Conservation (phyloP, 768 basidiomycete genomes). For the Trametes villosa region DNA sequence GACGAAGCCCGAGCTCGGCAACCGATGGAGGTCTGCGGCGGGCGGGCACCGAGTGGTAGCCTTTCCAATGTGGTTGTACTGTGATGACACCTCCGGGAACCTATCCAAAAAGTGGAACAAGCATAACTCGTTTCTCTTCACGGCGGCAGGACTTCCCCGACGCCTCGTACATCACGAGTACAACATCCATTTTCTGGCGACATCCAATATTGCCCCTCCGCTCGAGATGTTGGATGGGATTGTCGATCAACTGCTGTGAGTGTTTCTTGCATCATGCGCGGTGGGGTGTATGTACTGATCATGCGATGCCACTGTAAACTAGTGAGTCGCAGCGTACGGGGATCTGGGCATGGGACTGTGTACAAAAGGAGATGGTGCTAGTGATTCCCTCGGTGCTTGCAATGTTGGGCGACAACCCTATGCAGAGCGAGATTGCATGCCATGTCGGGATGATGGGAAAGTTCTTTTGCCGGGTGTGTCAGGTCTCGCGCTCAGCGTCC, state of each 20-base stretch:
- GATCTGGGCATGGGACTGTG: slow-evolving; percentile 45
- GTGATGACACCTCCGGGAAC: slow-evolving; percentile 52
- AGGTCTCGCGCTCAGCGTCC: slow-evolving; percentile 33
- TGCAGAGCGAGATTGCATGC: slow-evolving; percentile 48
- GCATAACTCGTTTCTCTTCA: slow-evolving; percentile 46
- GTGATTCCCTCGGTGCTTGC: slow-evolving; percentile 20
- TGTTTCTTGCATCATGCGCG: too few relatives aligned
- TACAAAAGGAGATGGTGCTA: slow-evolving; percentile 8
- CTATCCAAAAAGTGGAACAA: slow-evolving; percentile 53
- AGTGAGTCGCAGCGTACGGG: slow-evolving; percentile 37
- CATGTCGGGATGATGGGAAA: slow-evolving; percentile 47
- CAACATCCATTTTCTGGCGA: slow-evolving; percentile 46
- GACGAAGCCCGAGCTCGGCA: slow-evolving; percentile 6
- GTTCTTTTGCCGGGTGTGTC: slow-evolving; percentile 46
- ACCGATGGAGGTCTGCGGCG: slow-evolving; percentile 11
- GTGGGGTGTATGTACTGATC: too few relatives aligned
- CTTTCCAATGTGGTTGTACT: slow-evolving; percentile 46
- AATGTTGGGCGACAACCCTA: slow-evolving; percentile 48
- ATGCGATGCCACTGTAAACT: too few relatives aligned
- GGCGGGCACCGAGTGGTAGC: slow-evolving; percentile 31
- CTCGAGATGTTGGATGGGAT: slow-evolving; percentile 47
- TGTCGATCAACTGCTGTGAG: slow-evolving; percentile 35
- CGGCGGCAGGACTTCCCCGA: slow-evolving; percentile 42
- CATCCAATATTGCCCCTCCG: slow-evolving; percentile 46
- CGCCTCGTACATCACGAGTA: slow-evolving; percentile 35